Conservation (phyloP, 805 yeast species). For the Priceomyces castillae region DNA sequence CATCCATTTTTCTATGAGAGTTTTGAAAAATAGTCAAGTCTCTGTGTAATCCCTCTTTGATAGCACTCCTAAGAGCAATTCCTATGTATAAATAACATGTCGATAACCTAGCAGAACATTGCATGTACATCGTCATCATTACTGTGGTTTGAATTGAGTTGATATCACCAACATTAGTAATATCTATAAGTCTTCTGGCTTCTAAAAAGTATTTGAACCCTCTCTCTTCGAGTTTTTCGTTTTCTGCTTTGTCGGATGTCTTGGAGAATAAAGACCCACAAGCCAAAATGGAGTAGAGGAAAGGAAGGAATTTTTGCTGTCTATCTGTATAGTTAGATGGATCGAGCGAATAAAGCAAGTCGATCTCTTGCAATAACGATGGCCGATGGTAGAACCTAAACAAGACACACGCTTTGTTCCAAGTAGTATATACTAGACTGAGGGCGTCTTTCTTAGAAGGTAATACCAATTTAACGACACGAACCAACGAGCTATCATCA, state of each 20-base stretch:
- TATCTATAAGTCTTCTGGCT: constrained; percentile 75
- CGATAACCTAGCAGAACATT: constrained; percentile 82
- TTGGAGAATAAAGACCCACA: constrained; percentile 79
- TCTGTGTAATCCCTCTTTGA: constrained; percentile 80
- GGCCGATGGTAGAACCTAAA: constrained; percentile 87
- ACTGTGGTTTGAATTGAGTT: constrained; percentile 83
- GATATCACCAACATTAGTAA: constrained; percentile 79
- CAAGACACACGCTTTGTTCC: constrained; percentile 83
- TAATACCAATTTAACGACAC: constrained; percentile 60
- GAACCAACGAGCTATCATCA: constrained; percentile 17
- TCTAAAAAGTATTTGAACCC: constrained; percentile 79
- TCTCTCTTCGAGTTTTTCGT: constrained; percentile 58
- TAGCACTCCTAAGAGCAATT: constrained; percentile 76
- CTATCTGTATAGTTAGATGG: constrained; percentile 69
- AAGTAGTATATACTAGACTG: constrained; percentile 67
- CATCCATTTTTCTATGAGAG: constrained; percentile 56
- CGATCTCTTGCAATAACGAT: constrained; percentile 68
- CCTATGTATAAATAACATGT: constrained; percentile 91
- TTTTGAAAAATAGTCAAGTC: constrained; percentile 49
- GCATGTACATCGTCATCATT: constrained; percentile 80
- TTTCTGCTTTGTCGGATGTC: constrained; percentile 18
- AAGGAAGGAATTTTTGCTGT: constrained; percentile 72
- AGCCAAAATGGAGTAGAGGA: constrained; percentile 83
- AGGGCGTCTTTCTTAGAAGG: constrained; percentile 77
- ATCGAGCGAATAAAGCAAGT: constrained; percentile 71